These are phyloP conservation scores for Eudorina sp. DNA, from an alignment of 139 green algal species.

Conservation along the genomic window DNA sequence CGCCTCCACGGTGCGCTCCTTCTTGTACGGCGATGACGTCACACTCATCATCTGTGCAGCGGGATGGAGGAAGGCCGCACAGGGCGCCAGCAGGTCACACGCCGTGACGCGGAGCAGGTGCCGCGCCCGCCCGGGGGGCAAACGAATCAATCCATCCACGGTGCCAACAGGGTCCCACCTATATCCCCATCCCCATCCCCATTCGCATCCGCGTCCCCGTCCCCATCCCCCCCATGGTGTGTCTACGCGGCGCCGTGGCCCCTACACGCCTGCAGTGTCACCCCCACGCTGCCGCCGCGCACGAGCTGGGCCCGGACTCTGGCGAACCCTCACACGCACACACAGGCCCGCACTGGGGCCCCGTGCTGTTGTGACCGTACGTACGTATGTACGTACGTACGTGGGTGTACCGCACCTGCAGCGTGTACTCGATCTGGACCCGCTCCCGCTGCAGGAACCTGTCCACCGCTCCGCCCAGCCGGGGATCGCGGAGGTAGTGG, in stretches of 20 bases:
- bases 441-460: conserved; percentile 48
- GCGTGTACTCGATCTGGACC: conserved; percentile 72
- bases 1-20: conserved; percentile 32
- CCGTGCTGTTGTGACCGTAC: not conserved
- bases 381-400: not conserved
- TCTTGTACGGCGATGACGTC: conserved; percentile 74
- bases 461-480: conserved; percentile 56
- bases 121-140: not conserved
- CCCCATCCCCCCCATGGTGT: too few species aligned
- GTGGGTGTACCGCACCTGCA: conserved; percentile 3
- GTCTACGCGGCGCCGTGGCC: too few species aligned
- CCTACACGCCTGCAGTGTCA: too few species aligned
- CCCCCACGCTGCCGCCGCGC: too few species aligned
- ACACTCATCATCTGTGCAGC: conserved; percentile 58
- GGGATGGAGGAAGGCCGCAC: not conserved
- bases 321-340: too few species aligned
- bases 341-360: too few species aligned
- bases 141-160: not conserved
- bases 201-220: too few species aligned
- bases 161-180: not conserved
- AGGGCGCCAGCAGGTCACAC: not conserved
- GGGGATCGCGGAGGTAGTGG: conserved; percentile 85
- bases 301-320: too few species aligned
- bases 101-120: not conserved
- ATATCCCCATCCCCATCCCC: not conserved